These are phyloP conservation scores for Kwoniella mangroviensis DNA, from an alignment of 768 basidiomycete species.

Conservation along the genomic window DNA sequence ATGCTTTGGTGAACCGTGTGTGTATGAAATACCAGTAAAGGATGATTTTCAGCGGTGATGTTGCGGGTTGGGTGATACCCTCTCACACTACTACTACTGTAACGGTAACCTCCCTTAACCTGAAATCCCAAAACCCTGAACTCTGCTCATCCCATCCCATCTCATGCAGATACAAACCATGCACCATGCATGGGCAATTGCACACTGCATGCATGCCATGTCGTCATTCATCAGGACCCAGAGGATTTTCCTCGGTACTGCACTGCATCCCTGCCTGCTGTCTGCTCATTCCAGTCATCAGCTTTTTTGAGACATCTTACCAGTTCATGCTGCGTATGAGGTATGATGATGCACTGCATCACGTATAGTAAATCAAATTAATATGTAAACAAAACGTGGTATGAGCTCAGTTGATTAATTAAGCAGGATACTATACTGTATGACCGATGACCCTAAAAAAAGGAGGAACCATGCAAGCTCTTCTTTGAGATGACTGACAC, in stretches of 20 bases:
- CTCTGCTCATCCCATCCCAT: too few relatives aligned
- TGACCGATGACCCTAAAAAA: conserved; percentile 3
- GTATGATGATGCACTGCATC: neutral
- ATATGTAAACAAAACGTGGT: neutral
- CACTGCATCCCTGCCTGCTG: neutral
- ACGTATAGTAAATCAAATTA: neutral
- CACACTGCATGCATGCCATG: neutral
- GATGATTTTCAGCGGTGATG: neutral
- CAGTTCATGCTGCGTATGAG: neutral
- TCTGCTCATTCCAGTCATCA: neutral
- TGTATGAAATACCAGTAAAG: neutral
- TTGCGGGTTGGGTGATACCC: too few relatives aligned
- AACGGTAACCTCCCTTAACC: neutral
- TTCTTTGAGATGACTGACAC: neutral
- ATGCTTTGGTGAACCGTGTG: neutral
- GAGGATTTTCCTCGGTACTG: neutral
- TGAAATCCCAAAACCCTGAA: too few relatives aligned
- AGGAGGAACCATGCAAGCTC: neutral
- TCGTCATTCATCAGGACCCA: neutral
- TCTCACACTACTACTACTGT: too few relatives aligned
- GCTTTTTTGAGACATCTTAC: conserved; percentile 1
- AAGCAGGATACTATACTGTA: neutral
- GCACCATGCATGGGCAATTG: too few relatives aligned
- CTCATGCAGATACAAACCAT: too few relatives aligned
- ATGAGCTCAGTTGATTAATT: neutral